Base-by-base conservation (phyloP, 2,329 filamentous ascomycete species). In the Ascomycota sp. region DNA sequence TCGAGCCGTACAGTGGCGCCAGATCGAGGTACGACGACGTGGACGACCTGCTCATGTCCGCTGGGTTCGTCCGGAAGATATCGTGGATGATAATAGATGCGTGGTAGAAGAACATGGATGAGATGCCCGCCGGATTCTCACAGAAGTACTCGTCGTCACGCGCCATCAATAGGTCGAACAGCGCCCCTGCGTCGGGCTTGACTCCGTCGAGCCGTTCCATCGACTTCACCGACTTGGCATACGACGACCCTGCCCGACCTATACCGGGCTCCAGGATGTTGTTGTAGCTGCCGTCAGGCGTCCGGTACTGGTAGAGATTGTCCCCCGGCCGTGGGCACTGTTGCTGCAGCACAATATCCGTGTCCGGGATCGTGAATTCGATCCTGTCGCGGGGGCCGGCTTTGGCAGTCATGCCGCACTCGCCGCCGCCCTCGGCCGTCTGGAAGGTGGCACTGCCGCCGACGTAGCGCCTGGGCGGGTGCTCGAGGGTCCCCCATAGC, bases 21-120 rank as follows among this genome's bases (percentile, higher is more conserved):
- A 85, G 56, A 42, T 83, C 77, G 17, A 83, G 62, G 37, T 83
- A 83, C 0, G 75, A 81, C 0, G 75, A 81, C 0, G 73, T 79
- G 36, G 69, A 56, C 1, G 69, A 75, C 32, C 65, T 68, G 32
- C 65, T 68, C 42, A 59, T 63, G 45, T 82, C 70, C 5, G 54
- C 55, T 19, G 69, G 65, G 39, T 66, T 68, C 2, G 49, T 51
- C 4, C 46, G 41, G 35, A 52, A 52, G 32, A 52, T 47, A 17
- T 51, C 49, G 17, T 52, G 49, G 9, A 52, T 52, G 30, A 50
- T 49, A 41, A 85, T 75, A 6, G 74, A 69, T 0, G 76, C 78
- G 26, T 79, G 56, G 38, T 82, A 81, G 47, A 80, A 81, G 11
- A 85, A 55, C 52, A 81, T 69, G 40, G 71, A 75, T 0, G 75